Evolutionary conservation across 2,329 filamentous ascomycete genomes (phyloP).

Genomic region (Knufia petricola): DNA sequence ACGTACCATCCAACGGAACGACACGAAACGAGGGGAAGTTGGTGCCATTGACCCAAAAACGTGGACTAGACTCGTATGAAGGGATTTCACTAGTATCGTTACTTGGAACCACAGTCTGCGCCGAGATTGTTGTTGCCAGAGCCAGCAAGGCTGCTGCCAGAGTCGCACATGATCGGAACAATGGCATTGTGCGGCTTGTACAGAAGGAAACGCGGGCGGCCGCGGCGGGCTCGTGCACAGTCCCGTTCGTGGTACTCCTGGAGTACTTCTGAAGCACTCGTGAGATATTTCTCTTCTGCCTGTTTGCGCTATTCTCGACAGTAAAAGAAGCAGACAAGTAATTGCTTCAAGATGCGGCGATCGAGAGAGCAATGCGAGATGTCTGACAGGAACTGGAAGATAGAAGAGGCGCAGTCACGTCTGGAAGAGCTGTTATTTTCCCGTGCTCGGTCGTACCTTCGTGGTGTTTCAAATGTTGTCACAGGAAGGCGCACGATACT

Average conservation of each 20-base stretch:
- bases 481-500: neutral
- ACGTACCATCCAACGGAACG: conserved; percentile 18
- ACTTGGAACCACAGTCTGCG: conserved; percentile 18
- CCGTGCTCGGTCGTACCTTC: neutral
- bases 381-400: neutral
- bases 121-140: conserved; percentile 4
- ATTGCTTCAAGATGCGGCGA: neutral
- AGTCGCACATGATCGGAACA: conserved; percentile 1
- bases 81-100: conserved; percentile 19
- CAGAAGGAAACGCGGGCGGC: neutral
- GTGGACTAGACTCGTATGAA: conserved; percentile 14
- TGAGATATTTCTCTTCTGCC: neutral
- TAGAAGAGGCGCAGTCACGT: neutral
- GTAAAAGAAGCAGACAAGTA: neutral
- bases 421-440: neutral
- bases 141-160: conserved; percentile 8
- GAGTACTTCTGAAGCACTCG: neutral
- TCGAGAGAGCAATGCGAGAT: neutral
- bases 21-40: conserved; percentile 13
- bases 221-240: neutral
- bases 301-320: too few species aligned
- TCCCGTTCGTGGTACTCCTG: neutral
- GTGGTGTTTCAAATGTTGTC: neutral
- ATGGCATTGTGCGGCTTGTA: neutral
- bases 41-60: conserved; percentile 21